Percentiles rank a stretch among this genome's conserved stretches.
Evolutionary conservation across 176 grass and related monocot species (phyloP).

Genomic region (Lolium multiflorum): DNA sequence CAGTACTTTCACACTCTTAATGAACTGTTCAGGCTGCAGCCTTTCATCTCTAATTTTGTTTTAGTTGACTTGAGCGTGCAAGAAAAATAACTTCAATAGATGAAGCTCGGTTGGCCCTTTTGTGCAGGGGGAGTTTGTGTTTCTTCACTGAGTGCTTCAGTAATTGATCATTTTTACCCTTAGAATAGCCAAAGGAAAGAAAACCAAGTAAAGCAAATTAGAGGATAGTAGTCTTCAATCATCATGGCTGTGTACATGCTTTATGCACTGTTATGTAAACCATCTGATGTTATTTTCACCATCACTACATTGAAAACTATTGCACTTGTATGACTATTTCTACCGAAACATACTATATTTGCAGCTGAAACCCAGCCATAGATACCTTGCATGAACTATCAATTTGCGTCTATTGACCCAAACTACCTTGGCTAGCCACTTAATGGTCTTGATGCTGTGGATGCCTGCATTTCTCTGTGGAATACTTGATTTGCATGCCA

Average conservation of each 20-base stretch:
- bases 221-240: background rate
- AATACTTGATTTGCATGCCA: background rate
- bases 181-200: background rate
- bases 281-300: background rate
- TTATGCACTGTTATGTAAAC: background rate
- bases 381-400: background rate
- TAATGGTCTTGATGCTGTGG: background rate
- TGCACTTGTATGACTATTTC: background rate
- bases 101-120: background rate
- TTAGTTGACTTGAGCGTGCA: background rate
- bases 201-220: background rate
- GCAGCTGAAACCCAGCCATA: background rate
- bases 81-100: background rate
- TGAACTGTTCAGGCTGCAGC: background rate
- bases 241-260: background rate
- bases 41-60: background rate
- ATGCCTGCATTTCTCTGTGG: background rate
- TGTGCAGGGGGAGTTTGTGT: background rate
- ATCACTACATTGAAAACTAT: background rate
- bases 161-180: background rate
- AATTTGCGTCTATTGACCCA: background rate
- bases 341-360: background rate
- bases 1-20: background rate
- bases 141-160: background rate
- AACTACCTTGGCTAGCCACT: constrained; percentile 1